These are phyloP conservation scores for Colletotrichum gloeosporioides DNA, from an alignment of 2,329 filamentous ascomycete species.

Conservation along the genomic window DNA sequence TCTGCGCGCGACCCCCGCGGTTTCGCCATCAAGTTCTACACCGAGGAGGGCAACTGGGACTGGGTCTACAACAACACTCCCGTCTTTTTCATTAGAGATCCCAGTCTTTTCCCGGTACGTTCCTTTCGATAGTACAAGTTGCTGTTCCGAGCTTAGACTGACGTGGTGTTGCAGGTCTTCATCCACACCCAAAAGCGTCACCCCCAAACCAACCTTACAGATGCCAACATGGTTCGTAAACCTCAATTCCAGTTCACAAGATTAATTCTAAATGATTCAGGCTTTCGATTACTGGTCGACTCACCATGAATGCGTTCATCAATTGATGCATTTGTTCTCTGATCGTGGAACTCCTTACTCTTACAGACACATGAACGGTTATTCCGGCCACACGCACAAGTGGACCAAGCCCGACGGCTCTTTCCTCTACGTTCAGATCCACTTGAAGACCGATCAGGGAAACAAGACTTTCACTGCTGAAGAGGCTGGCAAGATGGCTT, in stretches of 20 bases:
- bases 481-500: slow-evolving; percentile 58
- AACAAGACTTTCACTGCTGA: slow-evolving; percentile 63
- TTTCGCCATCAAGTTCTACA: slow-evolving; percentile 75
- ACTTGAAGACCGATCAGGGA: slow-evolving; percentile 68
- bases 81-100: slow-evolving; percentile 78
- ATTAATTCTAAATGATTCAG: too few relatives aligned
- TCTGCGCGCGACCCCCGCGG: slow-evolving; percentile 75
- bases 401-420: slow-evolving; percentile 69
- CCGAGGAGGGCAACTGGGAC: slow-evolving; percentile 74
- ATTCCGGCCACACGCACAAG: slow-evolving; percentile 69
- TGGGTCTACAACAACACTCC: slow-evolving; percentile 80
- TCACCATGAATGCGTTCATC: slow-evolving; percentile 67
- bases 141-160: too few relatives aligned
- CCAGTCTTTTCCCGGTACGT: slow-evolving; percentile 69
- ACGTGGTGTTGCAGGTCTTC: slow-evolving; percentile 47
- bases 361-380: slow-evolving; percentile 71
- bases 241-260: too few relatives aligned
- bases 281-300: slow-evolving; percentile 53
- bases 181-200: slow-evolving; percentile 82
- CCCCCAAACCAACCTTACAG: slow-evolving; percentile 72
- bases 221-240: slow-evolving; percentile 62
- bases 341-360: slow-evolving; percentile 71
- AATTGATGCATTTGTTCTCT: slow-evolving; percentile 70
- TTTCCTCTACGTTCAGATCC: slow-evolving; percentile 71
- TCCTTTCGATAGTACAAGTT: too few relatives aligned